Base-by-base conservation (phyloP, 2,329 filamentous ascomycete species). In the Colletotrichum higginsianum region DNA sequence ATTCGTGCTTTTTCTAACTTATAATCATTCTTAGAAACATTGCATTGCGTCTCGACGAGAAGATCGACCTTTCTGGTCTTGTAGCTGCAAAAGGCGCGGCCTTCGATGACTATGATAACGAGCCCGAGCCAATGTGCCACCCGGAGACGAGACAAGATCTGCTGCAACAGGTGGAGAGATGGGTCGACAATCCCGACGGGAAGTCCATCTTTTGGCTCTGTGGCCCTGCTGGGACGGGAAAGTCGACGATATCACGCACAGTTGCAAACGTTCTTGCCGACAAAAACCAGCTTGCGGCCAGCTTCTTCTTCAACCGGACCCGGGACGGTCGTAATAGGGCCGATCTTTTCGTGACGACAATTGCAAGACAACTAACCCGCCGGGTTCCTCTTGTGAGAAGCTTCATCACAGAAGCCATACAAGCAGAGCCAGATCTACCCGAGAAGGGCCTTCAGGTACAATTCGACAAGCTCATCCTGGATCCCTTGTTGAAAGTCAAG, bases 161-260 rank as follows among this genome's bases (percentile, higher is more conserved):
- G 11, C 75, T 80, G 0, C 26, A 23, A 0, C 26, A 78, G 8
- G 78, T 83, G 35, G 16, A 18, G 16, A 18, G 62, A 1, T 82
- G 78, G 80, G 75, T 67, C 3, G 68, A 75, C 1, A 60, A 75
- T 21, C 65, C 58, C 2, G 47, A 74, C 1, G 67, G 55, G 23
- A 68, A 78, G 26, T 53, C 72, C 42, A 76, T 81, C 1, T 79
- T 80, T 53, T 81, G 77, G 80, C 74, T 83, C 0, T 78, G 78
- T 12, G 80, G 80, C 9, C 79, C 80, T 74, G 79, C 79, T 18
- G 79, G 80, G 5, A 82, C 78, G 1, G 79, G 80, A 11, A 82
- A 82, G 60, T 82, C 80, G 1, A 82, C 79, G 21, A 79, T 82
- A 12, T 76, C 78, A 9, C 78, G 77, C 6, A 81, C 79, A 0